These are phyloP conservation scores for Podospora australis DNA, from an alignment of 495 filamentous ascomycete genomes.

Conservation along the genomic window DNA sequence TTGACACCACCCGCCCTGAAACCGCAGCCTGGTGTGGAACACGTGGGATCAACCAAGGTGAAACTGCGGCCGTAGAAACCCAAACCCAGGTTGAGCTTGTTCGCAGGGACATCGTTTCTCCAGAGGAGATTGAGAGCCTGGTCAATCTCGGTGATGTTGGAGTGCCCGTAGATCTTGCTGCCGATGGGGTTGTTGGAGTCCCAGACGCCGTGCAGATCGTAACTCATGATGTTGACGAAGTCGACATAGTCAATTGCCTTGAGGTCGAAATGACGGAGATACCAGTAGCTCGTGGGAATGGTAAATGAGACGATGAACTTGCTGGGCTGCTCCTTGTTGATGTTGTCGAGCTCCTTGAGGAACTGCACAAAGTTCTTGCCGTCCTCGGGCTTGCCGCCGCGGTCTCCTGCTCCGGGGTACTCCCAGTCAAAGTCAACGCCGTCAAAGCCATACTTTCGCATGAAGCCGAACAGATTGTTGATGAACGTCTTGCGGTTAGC, in stretches of 20 bases:
- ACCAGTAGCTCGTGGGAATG: slow-evolving; percentile 46
- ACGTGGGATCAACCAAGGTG: slow-evolving; percentile 10
- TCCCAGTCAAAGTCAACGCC: slow-evolving; percentile 52
- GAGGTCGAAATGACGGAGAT: slow-evolving; percentile 26
- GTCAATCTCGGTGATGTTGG: slow-evolving; percentile 52
- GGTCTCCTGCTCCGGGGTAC: slow-evolving; percentile 44
- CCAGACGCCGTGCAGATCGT: slow-evolving; percentile 26
- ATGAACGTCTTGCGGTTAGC: slow-evolving; percentile 35
- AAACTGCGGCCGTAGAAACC: slow-evolving; percentile 47
- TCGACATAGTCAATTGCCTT: neutral
- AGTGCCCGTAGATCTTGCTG: slow-evolving; percentile 36
- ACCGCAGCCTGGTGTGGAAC: slow-evolving; percentile 17
- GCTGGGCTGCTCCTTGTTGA: slow-evolving; percentile 17
- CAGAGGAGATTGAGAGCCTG: slow-evolving; percentile 42
- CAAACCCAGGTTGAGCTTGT: slow-evolving; percentile 39
- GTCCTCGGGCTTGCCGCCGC: slow-evolving; percentile 38
- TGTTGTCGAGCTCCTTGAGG: slow-evolving; percentile 22
- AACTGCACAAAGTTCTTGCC: slow-evolving; percentile 37
- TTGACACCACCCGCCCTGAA: neutral
- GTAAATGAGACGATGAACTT: slow-evolving; percentile 32
- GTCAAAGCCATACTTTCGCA: slow-evolving; percentile 42
- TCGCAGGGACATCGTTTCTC: slow-evolving; percentile 40
- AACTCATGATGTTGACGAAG: neutral
- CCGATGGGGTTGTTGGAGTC: slow-evolving; percentile 20
- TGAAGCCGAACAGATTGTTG: slow-evolving; percentile 34